Conservation (phyloP, 2,329 filamentous ascomycete genomes). For the Mollisiaceae sp. region DNA sequence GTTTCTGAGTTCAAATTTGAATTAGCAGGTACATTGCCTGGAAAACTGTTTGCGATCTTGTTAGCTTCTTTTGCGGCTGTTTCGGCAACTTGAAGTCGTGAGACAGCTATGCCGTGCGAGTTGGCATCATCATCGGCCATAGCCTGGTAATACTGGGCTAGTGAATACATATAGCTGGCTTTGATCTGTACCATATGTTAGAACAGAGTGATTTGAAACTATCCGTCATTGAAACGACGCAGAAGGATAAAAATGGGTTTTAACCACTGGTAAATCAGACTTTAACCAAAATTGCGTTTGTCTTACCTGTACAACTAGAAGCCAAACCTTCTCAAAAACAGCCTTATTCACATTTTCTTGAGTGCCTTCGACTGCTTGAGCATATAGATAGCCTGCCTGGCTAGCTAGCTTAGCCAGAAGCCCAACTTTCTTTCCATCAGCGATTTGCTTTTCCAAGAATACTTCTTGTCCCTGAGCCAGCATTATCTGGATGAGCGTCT, state of each 20-base stretch:
- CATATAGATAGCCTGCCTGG: conserved; percentile 87
- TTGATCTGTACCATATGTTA: conserved; percentile 62
- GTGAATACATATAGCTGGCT: conserved; percentile 78
- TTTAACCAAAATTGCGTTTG: too few species aligned
- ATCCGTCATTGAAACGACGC: neutral
- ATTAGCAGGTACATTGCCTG: conserved; percentile 75
- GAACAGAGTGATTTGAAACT: conserved; percentile 5
- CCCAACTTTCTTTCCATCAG: conserved; percentile 90
- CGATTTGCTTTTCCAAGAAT: conserved; percentile 94
- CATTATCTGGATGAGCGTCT: conserved; percentile 90
- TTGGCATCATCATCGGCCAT: conserved; percentile 88
- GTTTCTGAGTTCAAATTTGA: conserved; percentile 86
- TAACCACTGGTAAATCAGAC: too few species aligned
- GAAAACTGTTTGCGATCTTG: conserved; percentile 78
- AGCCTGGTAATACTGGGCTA: conserved; percentile 94
- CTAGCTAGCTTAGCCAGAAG: conserved; percentile 91
- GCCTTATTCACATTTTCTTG: conserved; percentile 91
- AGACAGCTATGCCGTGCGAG: conserved; percentile 83
- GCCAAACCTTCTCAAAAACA: conserved; percentile 94
- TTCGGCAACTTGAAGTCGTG: conserved; percentile 82
- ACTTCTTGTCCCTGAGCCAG: conserved; percentile 96
- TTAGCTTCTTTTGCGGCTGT: conserved; percentile 78
- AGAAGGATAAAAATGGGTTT: too few species aligned
- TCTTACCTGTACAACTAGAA: conserved; percentile 75
- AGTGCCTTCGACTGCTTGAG: conserved; percentile 84